Evolutionary conservation across 1,284 basidiomycete genomes (phyloP).

Genomic region (Cutaneotrichosporon mucoides): DNA sequence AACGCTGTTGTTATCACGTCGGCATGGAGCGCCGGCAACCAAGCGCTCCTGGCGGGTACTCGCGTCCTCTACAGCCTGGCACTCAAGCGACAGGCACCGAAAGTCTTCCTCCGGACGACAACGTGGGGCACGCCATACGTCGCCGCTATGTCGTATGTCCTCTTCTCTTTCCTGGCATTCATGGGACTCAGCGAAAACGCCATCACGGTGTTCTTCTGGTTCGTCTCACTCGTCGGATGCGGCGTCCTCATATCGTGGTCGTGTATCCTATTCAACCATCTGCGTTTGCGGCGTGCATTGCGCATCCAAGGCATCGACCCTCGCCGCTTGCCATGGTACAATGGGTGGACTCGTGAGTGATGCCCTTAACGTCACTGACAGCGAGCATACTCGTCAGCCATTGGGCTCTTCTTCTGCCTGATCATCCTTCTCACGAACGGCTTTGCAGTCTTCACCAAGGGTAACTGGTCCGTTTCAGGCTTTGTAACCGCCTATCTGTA

Average conservation of each 20-base stretch:
- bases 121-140: conserved; percentile 48
- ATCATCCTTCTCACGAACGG: conserved; percentile 26
- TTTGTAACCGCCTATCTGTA: conserved; percentile 27
- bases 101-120: conserved; percentile 53
- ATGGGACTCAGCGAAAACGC: conserved; percentile 34
- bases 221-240: conserved; percentile 27
- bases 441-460: conserved; percentile 23
- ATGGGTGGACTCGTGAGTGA: conserved; percentile 26
- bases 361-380: too few species aligned
- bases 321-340: conserved; percentile 23
- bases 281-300: conserved; percentile 17
- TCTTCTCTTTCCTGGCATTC: conserved; percentile 44
- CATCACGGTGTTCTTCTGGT: conserved; percentile 35
- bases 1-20: conserved; percentile 41
- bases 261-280: conserved; percentile 22
- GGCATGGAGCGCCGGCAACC: conserved; percentile 23
- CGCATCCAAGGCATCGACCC: conserved; percentile 16
- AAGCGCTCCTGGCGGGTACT: conserved; percentile 25
- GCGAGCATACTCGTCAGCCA: conserved; percentile 18
- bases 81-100: conserved; percentile 51
- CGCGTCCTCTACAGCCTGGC: conserved; percentile 52
- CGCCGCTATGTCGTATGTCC: conserved; percentile 30
- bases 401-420: conserved; percentile 16
- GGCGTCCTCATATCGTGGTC: conserved; percentile 33
- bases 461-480: conserved; percentile 16